These are phyloP conservation scores for Trypanosoma mega DNA, from an alignment of 208 protist species.

Conservation along the genomic window DNA sequence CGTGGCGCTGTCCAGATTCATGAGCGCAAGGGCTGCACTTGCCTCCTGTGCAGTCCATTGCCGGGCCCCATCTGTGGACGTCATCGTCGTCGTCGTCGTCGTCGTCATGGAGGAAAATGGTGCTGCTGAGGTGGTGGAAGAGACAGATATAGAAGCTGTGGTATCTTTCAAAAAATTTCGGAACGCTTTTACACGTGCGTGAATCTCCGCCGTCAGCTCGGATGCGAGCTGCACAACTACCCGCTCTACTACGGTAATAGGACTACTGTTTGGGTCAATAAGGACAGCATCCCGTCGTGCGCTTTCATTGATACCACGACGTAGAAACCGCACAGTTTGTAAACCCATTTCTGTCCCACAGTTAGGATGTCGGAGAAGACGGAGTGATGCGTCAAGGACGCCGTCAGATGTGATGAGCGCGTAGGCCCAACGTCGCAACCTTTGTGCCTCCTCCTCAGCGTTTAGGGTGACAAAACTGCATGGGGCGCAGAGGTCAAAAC, in stretches of 20 bases:
- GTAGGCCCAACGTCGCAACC: constrained; percentile 45
- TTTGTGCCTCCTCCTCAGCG: constrained; percentile 33
- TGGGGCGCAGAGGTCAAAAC: constrained; percentile 65
- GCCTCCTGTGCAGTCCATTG: constrained; percentile 25
- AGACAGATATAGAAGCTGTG: background rate
- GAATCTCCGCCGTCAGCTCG: constrained; percentile 24
- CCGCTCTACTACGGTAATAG: constrained; percentile 20
- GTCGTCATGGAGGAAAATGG: too few species aligned
- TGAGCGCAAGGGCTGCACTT: constrained; percentile 17
- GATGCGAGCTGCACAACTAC: constrained; percentile 20
- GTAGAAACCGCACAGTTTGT: constrained; percentile 43
- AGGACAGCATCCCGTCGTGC: constrained; percentile 33
- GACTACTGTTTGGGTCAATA: background rate
- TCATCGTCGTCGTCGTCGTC: too few species aligned
- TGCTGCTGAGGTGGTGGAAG: too few species aligned
- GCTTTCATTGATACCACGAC: constrained; percentile 55
- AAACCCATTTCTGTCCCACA: constrained; percentile 40
- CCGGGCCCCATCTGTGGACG: background rate
- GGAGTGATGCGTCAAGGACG: constrained; percentile 36
- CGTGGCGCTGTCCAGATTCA: constrained; percentile 19
- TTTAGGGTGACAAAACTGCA: constrained; percentile 57
- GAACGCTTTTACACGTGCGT: constrained; percentile 17
- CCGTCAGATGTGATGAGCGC: constrained; percentile 31
- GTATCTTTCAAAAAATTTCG: constrained; percentile 22
- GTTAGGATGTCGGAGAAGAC: constrained; percentile 48